Base-by-base conservation (phyloP, 441 rosid genomes). In the Eutrema salsugineum region DNA sequence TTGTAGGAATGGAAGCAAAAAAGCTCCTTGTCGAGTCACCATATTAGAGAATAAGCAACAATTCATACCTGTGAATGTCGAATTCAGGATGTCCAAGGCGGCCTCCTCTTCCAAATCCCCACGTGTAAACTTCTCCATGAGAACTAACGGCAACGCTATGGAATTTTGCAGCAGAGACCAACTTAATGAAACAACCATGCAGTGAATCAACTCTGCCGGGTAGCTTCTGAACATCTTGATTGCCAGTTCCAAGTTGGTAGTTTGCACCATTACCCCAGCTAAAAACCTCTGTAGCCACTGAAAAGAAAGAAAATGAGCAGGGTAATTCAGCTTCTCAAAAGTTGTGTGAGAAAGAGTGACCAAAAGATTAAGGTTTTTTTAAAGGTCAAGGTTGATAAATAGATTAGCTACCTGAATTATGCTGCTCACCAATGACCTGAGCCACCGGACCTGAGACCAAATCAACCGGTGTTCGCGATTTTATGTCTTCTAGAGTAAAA, bases 81-180 rank as follows among this genome's bases (percentile, higher is more conserved):
- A 96, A 96, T 77, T 96, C 99, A 68, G 99, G 98, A 79, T 96
- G 99, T 73, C 99, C 99, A 84, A 96, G 99, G 70, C 99, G 95
- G 20, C 99, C 98, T 17, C 99, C 98, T 74, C 99, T 93, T 71
- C 99, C 99, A 80, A 91, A 96, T 11, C 98, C 99, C 99, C 99
- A 96, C 0, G 98, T 91, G 79, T 85, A 96, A 57, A 93, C 90
- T 79, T 93, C 87, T 78, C 99, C 99, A 56, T 47, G 56, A 61
- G 83, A 82, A 66, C 84, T 85, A 80, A 96, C 86, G 50, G 97
- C 98, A 65, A 84, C 86, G 77, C 98, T 96, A 70, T 96, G 99
- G 80, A 96, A 93, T 86, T 93, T 96, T 30, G 98, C 88, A 48
- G 98, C 99, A 77, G 98, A 91, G 68, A 91, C 83, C 67, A 85